Conservation (phyloP, 2,329 filamentous ascomycete species). For the Pleomassaria siparia region DNA sequence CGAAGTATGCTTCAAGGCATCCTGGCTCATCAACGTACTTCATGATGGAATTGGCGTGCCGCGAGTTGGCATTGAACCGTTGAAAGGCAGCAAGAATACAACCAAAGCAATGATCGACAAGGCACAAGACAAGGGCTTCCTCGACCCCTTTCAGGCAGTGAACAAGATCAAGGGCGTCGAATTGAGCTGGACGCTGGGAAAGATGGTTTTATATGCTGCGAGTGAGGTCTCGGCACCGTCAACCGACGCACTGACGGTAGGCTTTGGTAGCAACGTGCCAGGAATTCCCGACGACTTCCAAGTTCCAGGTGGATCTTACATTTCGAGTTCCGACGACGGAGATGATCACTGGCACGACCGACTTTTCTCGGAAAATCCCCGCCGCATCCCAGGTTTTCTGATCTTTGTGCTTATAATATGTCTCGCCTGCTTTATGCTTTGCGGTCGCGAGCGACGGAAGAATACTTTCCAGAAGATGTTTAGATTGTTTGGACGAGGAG, state of each 20-base stretch:
- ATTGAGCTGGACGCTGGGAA: slow-evolving; percentile 95
- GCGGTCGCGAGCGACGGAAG: slow-evolving; percentile 74
- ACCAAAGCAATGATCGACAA: slow-evolving; percentile 70
- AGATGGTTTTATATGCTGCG: slow-evolving; percentile 92
- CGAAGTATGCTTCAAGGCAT: slow-evolving; percentile 95
- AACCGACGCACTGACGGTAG: slow-evolving; percentile 70
- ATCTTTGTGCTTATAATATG: slow-evolving; percentile 75
- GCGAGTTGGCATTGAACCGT: slow-evolving; percentile 73
- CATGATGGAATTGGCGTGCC: slow-evolving; percentile 96
- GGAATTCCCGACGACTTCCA: slow-evolving; percentile 77
- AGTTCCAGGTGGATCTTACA: slow-evolving; percentile 65
- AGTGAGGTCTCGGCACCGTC: slow-evolving; percentile 75
- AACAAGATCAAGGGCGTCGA: slow-evolving; percentile 90
- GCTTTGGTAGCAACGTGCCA: slow-evolving; percentile 84
- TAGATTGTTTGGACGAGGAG: slow-evolving; percentile 48
- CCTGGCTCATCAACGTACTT: slow-evolving; percentile 94
- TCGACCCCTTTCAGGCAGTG: slow-evolving; percentile 87
- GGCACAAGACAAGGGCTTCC: slow-evolving; percentile 72
- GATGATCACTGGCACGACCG: slow-evolving; percentile 58
- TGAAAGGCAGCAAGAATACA: slow-evolving; percentile 61
- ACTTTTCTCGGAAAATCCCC: slow-evolving; percentile 65
- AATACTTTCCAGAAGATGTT: slow-evolving; percentile 58
- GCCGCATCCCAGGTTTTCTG: slow-evolving; percentile 71
- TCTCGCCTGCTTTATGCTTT: slow-evolving; percentile 70
- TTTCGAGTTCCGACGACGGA: slow-evolving; percentile 41